Evolutionary conservation across 2,329 filamentous ascomycete species (phyloP), one percentile per base, ranked within the genome.

Genomic region (Fusarium sp.): DNA sequence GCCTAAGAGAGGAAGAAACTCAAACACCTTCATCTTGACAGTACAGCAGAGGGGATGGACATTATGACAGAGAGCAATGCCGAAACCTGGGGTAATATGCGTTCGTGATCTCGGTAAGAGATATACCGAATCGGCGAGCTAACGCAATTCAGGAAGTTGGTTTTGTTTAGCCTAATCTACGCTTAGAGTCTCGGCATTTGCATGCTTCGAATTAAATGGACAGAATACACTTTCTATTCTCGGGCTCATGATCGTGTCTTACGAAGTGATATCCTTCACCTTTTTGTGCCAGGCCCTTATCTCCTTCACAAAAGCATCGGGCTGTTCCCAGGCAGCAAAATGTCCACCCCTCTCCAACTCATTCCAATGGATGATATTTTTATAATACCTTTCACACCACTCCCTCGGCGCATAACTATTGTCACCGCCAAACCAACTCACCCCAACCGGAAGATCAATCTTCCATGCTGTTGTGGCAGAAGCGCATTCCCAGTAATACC

Each of bases 351-450:
- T 45, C 2, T 21, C 8, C 3, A 30, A 37, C 16, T 66, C 63
- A 7, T 53, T 57, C n/a, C 16, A 46, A 21, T 67, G 14, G 3
- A 46, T 20, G 2, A 42, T 67, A 12, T 42, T 53, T 1, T 67
- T 25, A 8, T 18, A 67, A 4, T 49, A 67, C 9, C 51, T n/a
- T 1, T 49, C 64, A 28, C 42, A 57, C 37, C 57, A 54, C 34
- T 57, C 62, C 5, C 16, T 57, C 1, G 62, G 62, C 8, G 45
- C 62, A 51, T 57, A 65, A 12, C 58, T 57, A 8, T 65, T 63
- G 20, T 65, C 62, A 4, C 51, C 62, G 1, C 51, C 58, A 4
- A 65, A 63, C 58, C 58, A 65, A 21, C 62, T 63, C 10, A 65
- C 51, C 1, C 62, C 58, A 25, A 63, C 51, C 2, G 62, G 62